phyloP scores from a whole-genome alignment of 352 stramenopile species.

The Phytophthora fragariae region DNA sequence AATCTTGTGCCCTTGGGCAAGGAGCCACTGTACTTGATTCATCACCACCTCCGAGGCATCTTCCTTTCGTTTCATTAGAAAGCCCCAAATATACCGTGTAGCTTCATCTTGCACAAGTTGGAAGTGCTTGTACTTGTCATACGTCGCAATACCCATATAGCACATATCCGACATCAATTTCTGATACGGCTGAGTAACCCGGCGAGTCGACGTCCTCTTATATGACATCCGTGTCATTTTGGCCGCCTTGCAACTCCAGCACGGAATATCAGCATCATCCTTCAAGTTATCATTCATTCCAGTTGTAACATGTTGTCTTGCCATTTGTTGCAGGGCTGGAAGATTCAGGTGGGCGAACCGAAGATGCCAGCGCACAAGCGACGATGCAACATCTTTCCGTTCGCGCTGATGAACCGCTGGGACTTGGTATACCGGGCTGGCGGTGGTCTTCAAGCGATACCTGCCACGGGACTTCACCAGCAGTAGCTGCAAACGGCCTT shows the following conservation, averaged over 20 bases:
- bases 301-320: too few species aligned
- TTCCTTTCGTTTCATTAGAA: conserved; percentile 19
- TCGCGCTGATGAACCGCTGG: too few species aligned
- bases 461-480: too few species aligned
- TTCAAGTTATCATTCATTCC: background rate
- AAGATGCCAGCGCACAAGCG: background rate
- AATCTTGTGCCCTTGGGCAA: conserved; percentile 12
- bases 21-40: conserved; percentile 6
- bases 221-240: background rate
- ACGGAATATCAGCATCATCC: background rate
- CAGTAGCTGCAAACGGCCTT: too few species aligned
- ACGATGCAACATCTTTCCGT: too few species aligned
- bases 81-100: conserved; percentile 12
- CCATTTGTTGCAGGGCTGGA: background rate
- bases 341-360: background rate
- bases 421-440: too few species aligned
- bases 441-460: too few species aligned
- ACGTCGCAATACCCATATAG: too few species aligned
- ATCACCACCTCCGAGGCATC: conserved; percentile 11
- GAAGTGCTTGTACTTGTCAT: too few species aligned
- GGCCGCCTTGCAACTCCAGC: background rate
- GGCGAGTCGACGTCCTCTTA: background rate
- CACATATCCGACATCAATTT: too few species aligned
- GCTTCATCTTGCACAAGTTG: conserved; percentile 7
- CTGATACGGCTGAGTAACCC: background rate